A percentile compares a stretch with the other conserved stretches of the same genome.
These are phyloP conservation scores for Sonneratia alba DNA, from an alignment of 345 rosid genomes.

Conservation along the genomic window DNA sequence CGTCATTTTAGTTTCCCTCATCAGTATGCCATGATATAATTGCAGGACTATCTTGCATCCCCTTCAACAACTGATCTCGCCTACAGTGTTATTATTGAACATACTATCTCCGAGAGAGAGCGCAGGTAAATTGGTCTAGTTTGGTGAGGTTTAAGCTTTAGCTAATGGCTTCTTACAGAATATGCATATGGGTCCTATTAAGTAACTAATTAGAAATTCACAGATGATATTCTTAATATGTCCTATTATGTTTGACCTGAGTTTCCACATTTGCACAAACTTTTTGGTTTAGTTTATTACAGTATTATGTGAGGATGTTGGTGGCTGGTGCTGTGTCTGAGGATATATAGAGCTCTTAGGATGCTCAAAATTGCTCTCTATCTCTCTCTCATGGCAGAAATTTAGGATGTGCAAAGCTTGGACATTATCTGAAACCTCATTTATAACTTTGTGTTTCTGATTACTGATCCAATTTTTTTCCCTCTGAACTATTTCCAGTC, in stretches of 20 bases:
- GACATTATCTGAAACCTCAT: background rate
- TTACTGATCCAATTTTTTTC: background rate
- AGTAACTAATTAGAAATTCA: background rate
- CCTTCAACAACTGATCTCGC: constrained; percentile 77
- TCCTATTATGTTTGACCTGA: background rate
- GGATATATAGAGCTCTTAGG: background rate
- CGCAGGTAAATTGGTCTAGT: constrained; percentile 58
- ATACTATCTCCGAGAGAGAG: constrained; percentile 90
- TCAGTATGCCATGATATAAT: constrained; percentile 11
- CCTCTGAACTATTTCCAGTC: constrained; percentile 47
- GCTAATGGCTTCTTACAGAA: background rate
- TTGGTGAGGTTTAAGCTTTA: background rate
- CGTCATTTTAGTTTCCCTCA: background rate
- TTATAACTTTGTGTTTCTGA: background rate
- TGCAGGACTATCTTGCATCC: constrained; percentile 84
- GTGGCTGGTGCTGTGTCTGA: background rate
- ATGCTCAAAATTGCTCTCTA: background rate
- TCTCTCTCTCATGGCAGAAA: background rate
- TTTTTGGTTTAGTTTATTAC: background rate
- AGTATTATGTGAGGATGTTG: background rate
- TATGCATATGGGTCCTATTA: background rate
- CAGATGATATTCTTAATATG: no score
- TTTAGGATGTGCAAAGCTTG: background rate
- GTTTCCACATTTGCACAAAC: background rate
- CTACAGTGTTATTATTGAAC: constrained; percentile 74